phyloP scores from a whole-genome alignment of 768 basidiomycete genomes.

The Lactarius tabidus region DNA sequence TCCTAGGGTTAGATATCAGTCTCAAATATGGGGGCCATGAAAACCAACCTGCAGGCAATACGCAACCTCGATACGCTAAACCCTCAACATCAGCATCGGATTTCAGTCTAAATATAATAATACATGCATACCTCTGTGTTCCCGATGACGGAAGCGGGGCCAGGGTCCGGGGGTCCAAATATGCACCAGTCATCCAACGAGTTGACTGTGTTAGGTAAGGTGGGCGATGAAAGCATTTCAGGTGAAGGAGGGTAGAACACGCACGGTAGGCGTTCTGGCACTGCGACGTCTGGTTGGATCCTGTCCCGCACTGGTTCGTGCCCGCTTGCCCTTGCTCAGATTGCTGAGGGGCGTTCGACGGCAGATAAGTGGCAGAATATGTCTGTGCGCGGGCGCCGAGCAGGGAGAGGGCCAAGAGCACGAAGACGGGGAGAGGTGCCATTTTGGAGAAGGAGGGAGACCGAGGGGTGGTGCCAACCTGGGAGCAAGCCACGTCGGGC shows the following conservation, averaged over 20 bases:
- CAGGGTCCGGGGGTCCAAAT: slow-evolving; percentile 48
- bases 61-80: slow-evolving; percentile 45
- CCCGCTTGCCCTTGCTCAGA: slow-evolving; percentile 58
- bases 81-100: slow-evolving; percentile 38
- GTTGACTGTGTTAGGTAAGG: slow-evolving; percentile 42
- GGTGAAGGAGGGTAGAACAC: slow-evolving; percentile 23
- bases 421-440: slow-evolving; percentile 10
- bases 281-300: slow-evolving; percentile 48
- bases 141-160: slow-evolving; percentile 50
- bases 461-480: background rate
- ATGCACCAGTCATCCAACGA: slow-evolving; percentile 56
- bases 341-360: slow-evolving; percentile 44
- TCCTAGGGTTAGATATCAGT: background rate
- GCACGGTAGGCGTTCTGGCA: slow-evolving; percentile 66
- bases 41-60: slow-evolving; percentile 47
- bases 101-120: background rate
- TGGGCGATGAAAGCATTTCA: background rate
- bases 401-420: slow-evolving; percentile 14
- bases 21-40: background rate
- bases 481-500: background rate
- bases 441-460: background rate
- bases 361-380: slow-evolving; percentile 47
- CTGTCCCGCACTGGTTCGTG: slow-evolving; percentile 61
- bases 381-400: slow-evolving; percentile 31
- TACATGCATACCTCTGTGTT: slow-evolving; percentile 51